Conservation (phyloP, 441 rosid genomes). For the Monsonia emarginata region DNA sequence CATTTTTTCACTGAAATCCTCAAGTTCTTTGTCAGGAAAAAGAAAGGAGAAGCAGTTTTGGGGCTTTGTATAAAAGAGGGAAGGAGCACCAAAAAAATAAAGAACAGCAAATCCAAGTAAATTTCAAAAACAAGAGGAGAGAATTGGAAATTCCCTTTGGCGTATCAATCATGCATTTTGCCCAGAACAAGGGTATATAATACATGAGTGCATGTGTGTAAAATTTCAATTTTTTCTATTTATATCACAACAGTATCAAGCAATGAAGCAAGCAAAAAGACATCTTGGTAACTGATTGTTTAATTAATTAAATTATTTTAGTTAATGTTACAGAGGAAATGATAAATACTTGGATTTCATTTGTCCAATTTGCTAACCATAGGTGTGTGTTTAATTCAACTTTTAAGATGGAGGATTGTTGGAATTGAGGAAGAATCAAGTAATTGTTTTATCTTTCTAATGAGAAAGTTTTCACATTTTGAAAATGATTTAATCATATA, state of each 20-base stretch:
- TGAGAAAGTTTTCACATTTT: neutral
- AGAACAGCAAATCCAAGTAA: slow-evolving; percentile 32
- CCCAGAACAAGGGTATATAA: slow-evolving; percentile 7
- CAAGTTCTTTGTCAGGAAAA: slow-evolving; percentile 36
- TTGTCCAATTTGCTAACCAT: slow-evolving; percentile 3
- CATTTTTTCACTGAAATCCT: slow-evolving; percentile 31
- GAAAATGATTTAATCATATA: no score
- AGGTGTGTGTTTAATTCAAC: neutral
- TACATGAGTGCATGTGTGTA: neutral
- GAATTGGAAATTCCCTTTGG: slow-evolving; percentile 22
- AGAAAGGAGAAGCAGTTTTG: slow-evolving; percentile 31
- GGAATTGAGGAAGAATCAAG: no score
- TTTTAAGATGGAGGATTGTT: neutral
- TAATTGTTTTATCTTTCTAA: neutral
- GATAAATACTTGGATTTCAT: slow-evolving; percentile 5
- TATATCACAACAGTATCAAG: neutral
- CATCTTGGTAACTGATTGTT: slow-evolving; percentile 2
- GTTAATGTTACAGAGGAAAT: neutral
- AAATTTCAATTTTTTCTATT: neutral
- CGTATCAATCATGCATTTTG: slow-evolving; percentile 19
- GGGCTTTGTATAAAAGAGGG: slow-evolving; percentile 40
- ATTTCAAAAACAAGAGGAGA: slow-evolving; percentile 24
- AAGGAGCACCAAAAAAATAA: slow-evolving; percentile 40
- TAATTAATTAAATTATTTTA: neutral
- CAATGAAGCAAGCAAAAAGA: slow-evolving; percentile 4